A percentile compares a stretch with the other conserved stretches of the same genome.
Evolutionary conservation across 495 filamentous ascomycete genomes (phyloP).

Genomic region (Neurospora hispaniola): DNA sequence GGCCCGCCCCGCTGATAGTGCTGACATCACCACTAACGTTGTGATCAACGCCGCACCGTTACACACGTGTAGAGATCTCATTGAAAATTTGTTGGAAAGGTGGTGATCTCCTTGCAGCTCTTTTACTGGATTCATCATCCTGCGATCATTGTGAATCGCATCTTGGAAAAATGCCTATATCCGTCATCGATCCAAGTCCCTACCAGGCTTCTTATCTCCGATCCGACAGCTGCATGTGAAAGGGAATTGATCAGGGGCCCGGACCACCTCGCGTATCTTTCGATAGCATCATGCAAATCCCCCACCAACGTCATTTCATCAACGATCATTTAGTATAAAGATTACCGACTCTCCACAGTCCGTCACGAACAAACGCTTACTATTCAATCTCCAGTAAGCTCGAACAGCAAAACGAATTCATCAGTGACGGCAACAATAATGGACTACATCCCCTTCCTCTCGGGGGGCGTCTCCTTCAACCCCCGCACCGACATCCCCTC

Average conservation of each 20-base stretch:
- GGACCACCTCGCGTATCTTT: background rate
- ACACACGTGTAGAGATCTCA: background rate
- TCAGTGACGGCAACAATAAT: background rate
- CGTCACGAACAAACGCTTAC: too few relatives aligned
- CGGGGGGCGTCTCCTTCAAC: slow-evolving; percentile 3
- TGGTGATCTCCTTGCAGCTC: background rate
- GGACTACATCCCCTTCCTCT: slow-evolving; percentile 1
- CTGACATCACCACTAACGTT: background rate
- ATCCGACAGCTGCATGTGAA: background rate
- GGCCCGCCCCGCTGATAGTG: background rate
- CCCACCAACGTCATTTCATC: background rate
- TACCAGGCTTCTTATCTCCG: background rate
- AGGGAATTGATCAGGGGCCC: background rate
- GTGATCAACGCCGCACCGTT: background rate
- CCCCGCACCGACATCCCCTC: slow-evolving; percentile 45
- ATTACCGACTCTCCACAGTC: too few relatives aligned
- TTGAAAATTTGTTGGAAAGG: background rate
- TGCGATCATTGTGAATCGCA: background rate
- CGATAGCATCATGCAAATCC: background rate
- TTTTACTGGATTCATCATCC: background rate
- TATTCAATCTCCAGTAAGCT: rapidly evolving
- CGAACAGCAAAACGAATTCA: background rate
- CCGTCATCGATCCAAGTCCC: background rate
- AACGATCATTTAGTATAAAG: too few relatives aligned
- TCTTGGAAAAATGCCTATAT: background rate